Base-by-base conservation (phyloP, 2,329 filamentous ascomycete genomes). In the Diaporthe velutina region DNA sequence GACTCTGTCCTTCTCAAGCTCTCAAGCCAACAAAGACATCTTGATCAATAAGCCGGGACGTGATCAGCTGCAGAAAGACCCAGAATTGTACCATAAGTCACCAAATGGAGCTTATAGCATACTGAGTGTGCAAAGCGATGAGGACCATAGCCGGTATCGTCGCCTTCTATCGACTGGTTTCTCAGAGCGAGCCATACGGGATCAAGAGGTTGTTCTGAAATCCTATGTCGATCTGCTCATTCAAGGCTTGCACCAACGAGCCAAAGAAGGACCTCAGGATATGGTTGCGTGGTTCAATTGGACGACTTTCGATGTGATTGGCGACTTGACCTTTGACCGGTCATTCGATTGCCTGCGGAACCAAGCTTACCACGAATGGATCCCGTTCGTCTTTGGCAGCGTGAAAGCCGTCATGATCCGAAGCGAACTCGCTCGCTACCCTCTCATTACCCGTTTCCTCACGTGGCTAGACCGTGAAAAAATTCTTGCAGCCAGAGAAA, bases 281-380 rank as follows among this genome's bases (percentile, higher is more conserved):
- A 54, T 54, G 50, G 50, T 54, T 54, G 50, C 50, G 7, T 54
- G 50, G 50, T 54, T 54, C 50, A 54, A 83, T 71, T 83, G 82
- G 74, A 79, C 82, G 6, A 82, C 84, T 3, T 85, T 86, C 76
- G 85, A 86, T 78, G 81, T 86, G 48, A 83, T 85, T 61, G 85
- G 85, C 28, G 86, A 88, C 77, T 81, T 88, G 74, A 83, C 86
- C 0, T 88, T 88, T 77, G 86, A 85, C 10, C 83, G 86, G 72
- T 83, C 84, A 1, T 87, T 86, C 76, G 81, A 80, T 12, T 84
- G 82, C 77, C 78, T 86, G 2, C 79, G 82, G 22, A 80, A 80
- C 66, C 82, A 80, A 76, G 73, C 76, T 64, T 82, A 76, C 73
- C 79, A 81, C 73, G 75, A 75, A 35, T 82, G 81, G 81, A 78